A percentile compares a stretch with the other conserved stretches of the same genome.
Evolutionary conservation across 2,329 filamentous ascomycete genomes (phyloP).

Genomic region (Zymoseptoria tritici): DNA sequence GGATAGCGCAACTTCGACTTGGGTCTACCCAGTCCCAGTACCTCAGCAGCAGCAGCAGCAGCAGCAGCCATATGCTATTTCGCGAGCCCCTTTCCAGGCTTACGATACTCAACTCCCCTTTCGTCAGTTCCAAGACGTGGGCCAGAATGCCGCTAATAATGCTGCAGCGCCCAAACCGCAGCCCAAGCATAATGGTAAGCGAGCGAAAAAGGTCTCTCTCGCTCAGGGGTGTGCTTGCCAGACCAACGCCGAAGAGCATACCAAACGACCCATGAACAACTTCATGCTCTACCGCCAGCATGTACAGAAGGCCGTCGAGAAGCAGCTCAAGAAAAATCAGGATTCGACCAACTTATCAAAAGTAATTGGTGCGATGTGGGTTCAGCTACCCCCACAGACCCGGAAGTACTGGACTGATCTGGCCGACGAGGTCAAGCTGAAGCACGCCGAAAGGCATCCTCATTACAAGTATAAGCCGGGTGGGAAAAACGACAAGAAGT

Average conservation of each 20-base stretch:
- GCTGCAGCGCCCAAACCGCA: neutral
- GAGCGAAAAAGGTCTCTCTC: neutral
- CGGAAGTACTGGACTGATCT: neutral
- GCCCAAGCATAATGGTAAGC: neutral
- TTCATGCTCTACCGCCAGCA: conserved; percentile 3
- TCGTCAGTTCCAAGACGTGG: neutral
- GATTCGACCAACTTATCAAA: conserved; percentile 2
- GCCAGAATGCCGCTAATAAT: neutral
- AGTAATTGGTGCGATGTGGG: conserved; percentile 1
- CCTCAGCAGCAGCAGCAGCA: neutral
- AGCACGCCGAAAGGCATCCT: conserved; percentile 6
- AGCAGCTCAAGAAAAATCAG: neutral
- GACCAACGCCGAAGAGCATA: neutral
- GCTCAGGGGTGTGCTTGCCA: neutral
- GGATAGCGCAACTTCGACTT: neutral
- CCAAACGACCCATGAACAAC: neutral
- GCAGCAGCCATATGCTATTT: neutral
- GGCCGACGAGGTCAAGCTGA: neutral
- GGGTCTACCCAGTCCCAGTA: neutral
- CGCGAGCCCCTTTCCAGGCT: neutral
- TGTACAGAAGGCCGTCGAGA: neutral
- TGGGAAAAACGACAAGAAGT: conserved; percentile 1
- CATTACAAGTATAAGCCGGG: conserved; percentile 6
- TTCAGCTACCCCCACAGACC: neutral
- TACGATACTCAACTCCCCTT: neutral